Conservation (phyloP, 768 basidiomycete genomes). For the Stropharia rugosoannulata region DNA sequence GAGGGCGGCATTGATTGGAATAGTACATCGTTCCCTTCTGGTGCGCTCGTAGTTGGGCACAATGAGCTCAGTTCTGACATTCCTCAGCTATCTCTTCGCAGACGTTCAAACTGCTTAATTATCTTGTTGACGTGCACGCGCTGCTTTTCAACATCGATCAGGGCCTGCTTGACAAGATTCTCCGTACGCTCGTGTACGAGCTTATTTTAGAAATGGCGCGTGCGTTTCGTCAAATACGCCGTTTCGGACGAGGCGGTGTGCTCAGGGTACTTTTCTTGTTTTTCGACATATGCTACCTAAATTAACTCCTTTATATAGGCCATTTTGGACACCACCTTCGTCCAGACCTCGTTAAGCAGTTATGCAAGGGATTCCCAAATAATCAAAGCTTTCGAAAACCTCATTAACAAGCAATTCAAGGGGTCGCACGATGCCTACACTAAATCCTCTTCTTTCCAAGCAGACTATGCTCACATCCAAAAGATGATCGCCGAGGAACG, state of each 20-base stretch:
- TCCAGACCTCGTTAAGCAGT: conserved; percentile 91
- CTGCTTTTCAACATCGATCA: conserved; percentile 81
- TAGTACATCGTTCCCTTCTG: conserved; percentile 84
- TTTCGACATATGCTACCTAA: neutral
- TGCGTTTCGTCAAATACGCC: conserved; percentile 81
- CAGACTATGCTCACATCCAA: conserved; percentile 84
- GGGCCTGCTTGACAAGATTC: conserved; percentile 71
- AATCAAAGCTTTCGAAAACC: conserved; percentile 78
- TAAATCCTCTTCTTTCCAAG: conserved; percentile 79
- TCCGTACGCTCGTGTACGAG: conserved; percentile 77
- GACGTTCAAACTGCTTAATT: conserved; percentile 84
- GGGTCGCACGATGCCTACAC: conserved; percentile 84
- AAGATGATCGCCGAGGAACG: conserved; percentile 82
- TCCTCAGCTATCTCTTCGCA: conserved; percentile 83
- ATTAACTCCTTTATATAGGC: conserved; percentile 50
- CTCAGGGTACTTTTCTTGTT: conserved; percentile 59
- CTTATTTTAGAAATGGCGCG: conserved; percentile 76
- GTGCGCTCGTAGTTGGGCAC: conserved; percentile 36
- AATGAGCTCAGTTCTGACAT: neutral
- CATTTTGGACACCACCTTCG: conserved; percentile 96
- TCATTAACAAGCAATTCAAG: conserved; percentile 87
- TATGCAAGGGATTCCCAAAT: conserved; percentile 75
- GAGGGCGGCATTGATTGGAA: conserved; percentile 86
- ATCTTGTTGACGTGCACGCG: conserved; percentile 88
- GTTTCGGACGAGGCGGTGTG: conserved; percentile 99